Conservation (phyloP, 2,329 filamentous ascomycete species). For the Corinectria fuckeliana region DNA sequence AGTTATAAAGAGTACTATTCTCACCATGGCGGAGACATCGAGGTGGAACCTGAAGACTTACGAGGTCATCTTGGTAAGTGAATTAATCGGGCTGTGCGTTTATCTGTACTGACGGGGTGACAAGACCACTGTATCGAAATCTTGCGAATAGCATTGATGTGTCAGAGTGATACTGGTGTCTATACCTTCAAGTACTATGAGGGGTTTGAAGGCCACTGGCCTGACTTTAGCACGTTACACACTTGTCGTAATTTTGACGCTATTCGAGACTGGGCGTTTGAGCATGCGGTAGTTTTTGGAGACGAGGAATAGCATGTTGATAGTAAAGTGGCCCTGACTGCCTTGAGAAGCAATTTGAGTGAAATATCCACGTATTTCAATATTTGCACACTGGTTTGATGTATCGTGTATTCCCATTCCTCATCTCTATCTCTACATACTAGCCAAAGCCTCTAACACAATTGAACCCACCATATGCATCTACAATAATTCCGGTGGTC, state of each 20-base stretch:
- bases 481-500: too few relatives aligned
- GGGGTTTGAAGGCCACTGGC: constrained; percentile 58
- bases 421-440: too few relatives aligned
- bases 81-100: background rate
- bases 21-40: constrained; percentile 55
- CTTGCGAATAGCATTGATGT: constrained; percentile 60
- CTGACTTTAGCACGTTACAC: constrained; percentile 60
- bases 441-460: too few relatives aligned
- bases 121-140: constrained; percentile 42
- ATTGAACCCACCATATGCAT: too few relatives aligned
- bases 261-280: constrained; percentile 58
- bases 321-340: too few relatives aligned
- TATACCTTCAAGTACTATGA: constrained; percentile 60
- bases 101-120: background rate
- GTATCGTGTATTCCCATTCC: too few relatives aligned
- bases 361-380: too few relatives aligned
- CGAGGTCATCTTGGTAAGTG: constrained; percentile 27
- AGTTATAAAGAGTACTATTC: constrained; percentile 58
- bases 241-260: constrained; percentile 61
- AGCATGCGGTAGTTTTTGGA: constrained; percentile 54
- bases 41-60: constrained; percentile 38
- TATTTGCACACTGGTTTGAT: too few relatives aligned
- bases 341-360: too few relatives aligned
- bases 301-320: constrained; percentile 54
- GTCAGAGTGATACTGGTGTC: constrained; percentile 60